Evolutionary conservation across 1,139 yeast genomes (phyloP).

Genomic region (Diutina ranongensis): DNA sequence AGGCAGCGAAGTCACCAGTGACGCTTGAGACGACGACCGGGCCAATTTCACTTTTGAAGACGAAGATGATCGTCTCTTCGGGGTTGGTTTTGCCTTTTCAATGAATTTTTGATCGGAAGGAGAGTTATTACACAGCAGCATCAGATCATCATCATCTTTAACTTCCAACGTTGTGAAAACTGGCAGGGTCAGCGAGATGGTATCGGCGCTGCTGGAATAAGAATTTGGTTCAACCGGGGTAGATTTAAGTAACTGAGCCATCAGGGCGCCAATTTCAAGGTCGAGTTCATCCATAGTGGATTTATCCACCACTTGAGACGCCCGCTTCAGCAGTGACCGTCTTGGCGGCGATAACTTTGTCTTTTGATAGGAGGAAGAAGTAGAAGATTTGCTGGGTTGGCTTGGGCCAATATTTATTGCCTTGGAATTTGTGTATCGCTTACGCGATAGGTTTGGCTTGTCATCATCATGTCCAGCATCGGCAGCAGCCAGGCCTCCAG

Average conservation of each 20-base stretch:
- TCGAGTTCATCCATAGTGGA: constrained; percentile 16
- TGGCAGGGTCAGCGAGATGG: constrained; percentile 4
- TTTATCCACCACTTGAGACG: constrained; percentile 5
- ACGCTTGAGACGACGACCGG: constrained; percentile 8
- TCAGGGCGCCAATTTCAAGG: constrained; percentile 33
- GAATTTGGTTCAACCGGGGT: constrained; percentile 7
- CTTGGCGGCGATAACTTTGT: neutral
- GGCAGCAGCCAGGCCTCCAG: neutral
- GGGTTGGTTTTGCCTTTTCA: neutral
- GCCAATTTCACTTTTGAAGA: neutral
- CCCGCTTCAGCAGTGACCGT: neutral
- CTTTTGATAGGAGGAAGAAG: neutral
- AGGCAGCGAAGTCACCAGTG: constrained; percentile 18
- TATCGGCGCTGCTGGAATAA: neutral
- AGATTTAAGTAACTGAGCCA: constrained; percentile 29
- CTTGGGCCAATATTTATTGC: constrained; percentile 4
- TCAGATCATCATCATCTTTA: constrained; percentile 2
- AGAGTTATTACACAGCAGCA: constrained; percentile 1
- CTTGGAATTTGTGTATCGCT: constrained; percentile 3
- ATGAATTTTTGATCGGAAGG: neutral
- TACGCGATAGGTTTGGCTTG: constrained; percentile 6
- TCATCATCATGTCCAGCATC: constrained; percentile 4
- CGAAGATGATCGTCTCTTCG: too few relatives aligned
- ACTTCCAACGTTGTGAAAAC: constrained; percentile 2
- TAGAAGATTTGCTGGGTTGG: constrained; percentile 1